Evolutionary conservation across 176 grass and related monocot species (phyloP).

Genomic region (Poa annua): DNA sequence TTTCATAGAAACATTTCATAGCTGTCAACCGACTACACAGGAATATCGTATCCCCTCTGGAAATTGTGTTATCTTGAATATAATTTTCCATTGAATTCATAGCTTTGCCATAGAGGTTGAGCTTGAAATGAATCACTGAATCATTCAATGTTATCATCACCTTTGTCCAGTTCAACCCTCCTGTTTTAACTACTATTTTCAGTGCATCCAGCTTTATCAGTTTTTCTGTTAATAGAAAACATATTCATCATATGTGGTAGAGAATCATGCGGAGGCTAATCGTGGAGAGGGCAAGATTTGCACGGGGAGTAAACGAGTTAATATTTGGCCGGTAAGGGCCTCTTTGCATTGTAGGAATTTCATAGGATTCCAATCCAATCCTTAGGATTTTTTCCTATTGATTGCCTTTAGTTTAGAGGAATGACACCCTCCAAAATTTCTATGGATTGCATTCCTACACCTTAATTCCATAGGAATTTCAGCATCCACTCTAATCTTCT

Average conservation of each 20-base stretch:
- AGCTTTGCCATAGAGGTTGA: neutral
- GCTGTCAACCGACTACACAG: neutral
- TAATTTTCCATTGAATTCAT: neutral
- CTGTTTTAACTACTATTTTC: neutral
- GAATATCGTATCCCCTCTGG: neutral
- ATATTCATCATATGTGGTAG: neutral
- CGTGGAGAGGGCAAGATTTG: too few species aligned
- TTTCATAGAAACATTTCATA: conserved; percentile 4
- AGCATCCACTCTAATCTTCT: too few species aligned
- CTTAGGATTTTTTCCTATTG: too few species aligned
- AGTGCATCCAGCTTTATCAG: neutral
- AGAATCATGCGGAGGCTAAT: neutral
- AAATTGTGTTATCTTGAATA: neutral
- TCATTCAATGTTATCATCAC: neutral
- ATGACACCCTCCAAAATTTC: too few species aligned
- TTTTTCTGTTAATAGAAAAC: neutral
- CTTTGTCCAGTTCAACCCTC: neutral
- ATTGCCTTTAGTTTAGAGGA: too few species aligned
- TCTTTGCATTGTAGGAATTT: too few species aligned
- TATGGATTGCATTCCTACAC: too few species aligned
- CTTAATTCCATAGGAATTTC: too few species aligned
- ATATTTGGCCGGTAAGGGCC: too few species aligned
- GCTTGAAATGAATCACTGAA: neutral
- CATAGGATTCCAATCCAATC: too few species aligned
- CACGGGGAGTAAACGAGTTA: too few species aligned